phyloP scores from a whole-genome alignment of 345 rosid species.

The Gossypium anomalum region DNA sequence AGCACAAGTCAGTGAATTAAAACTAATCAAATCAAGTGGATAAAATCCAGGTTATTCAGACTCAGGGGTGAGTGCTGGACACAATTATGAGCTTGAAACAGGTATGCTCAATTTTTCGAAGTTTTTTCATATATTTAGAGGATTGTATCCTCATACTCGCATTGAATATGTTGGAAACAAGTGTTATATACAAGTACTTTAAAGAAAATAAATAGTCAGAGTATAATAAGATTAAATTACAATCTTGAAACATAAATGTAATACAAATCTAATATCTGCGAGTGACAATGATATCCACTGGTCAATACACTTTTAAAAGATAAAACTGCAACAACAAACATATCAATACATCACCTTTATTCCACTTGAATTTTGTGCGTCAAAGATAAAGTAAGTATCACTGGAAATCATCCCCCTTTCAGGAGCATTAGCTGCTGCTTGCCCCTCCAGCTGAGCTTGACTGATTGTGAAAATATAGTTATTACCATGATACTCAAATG shows the following conservation, averaged over 20 bases:
- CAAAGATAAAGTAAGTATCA: constrained; percentile 84
- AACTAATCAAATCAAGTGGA: constrained; percentile 6
- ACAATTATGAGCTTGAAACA: not conserved
- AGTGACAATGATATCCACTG: not conserved
- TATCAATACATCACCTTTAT: constrained; percentile 58
- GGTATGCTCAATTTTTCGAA: not conserved
- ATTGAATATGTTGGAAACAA: not conserved
- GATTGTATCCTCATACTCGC: not conserved
- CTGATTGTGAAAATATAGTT: constrained; percentile 81
- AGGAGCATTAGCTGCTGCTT: constrained; percentile 43
- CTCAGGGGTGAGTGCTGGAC: not conserved
- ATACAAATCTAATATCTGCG: not conserved
- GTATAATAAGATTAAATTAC: not conserved
- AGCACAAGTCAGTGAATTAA: constrained; percentile 17
- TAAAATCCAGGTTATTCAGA: not conserved
- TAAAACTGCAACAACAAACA: not conserved
- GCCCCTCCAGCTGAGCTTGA: constrained; percentile 74
- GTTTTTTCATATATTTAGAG: not conserved
- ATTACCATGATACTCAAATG: constrained; percentile 88
- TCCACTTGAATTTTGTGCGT: constrained; percentile 81
- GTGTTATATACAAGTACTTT: not conserved
- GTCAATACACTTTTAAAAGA: not conserved
- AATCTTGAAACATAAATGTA: not conserved
- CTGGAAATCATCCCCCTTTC: constrained; percentile 83
- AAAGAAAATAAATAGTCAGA: not conserved